These are phyloP conservation scores for Candida railenensis DNA, from an alignment of 805 yeast species.

Conservation along the genomic window DNA sequence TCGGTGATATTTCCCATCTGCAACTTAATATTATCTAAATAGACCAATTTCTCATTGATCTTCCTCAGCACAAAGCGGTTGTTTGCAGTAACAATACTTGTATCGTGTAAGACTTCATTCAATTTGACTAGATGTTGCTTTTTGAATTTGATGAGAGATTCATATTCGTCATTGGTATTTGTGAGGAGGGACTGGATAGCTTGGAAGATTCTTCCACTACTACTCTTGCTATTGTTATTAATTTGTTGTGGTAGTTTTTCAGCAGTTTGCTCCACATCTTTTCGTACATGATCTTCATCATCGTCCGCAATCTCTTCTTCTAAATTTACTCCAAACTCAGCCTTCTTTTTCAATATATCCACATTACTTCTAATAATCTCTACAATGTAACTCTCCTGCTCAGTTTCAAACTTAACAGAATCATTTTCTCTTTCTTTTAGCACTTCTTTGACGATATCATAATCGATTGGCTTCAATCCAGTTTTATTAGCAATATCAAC, in stretches of 20 bases:
- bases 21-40: slow-evolving; percentile 51
- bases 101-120: slow-evolving; percentile 36
- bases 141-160: slow-evolving; percentile 33
- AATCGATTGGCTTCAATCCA: slow-evolving; percentile 84
- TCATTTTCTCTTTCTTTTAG: slow-evolving; percentile 12
- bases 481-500: slow-evolving; percentile 75
- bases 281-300: slow-evolving; percentile 1
- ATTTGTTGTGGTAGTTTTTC: neutral
- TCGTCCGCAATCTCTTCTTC: slow-evolving; percentile 3
- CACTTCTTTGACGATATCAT: slow-evolving; percentile 60
- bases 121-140: slow-evolving; percentile 33
- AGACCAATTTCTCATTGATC: slow-evolving; percentile 33
- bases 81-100: slow-evolving; percentile 43
- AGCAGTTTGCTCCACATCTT: slow-evolving; percentile 4
- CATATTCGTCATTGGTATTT: slow-evolving; percentile 40
- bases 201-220: slow-evolving; percentile 22
- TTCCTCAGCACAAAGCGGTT: slow-evolving; percentile 36
- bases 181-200: slow-evolving; percentile 38
- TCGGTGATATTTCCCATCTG: slow-evolving; percentile 43
- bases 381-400: slow-evolving; percentile 25
- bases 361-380: slow-evolving; percentile 34
- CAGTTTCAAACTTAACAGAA: slow-evolving; percentile 14
- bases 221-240: slow-evolving; percentile 2
- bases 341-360: slow-evolving; percentile 28
- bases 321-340: slow-evolving; percentile 9